Conservation (phyloP, 139 green algal genomes). For the Picochlorum sp. region DNA sequence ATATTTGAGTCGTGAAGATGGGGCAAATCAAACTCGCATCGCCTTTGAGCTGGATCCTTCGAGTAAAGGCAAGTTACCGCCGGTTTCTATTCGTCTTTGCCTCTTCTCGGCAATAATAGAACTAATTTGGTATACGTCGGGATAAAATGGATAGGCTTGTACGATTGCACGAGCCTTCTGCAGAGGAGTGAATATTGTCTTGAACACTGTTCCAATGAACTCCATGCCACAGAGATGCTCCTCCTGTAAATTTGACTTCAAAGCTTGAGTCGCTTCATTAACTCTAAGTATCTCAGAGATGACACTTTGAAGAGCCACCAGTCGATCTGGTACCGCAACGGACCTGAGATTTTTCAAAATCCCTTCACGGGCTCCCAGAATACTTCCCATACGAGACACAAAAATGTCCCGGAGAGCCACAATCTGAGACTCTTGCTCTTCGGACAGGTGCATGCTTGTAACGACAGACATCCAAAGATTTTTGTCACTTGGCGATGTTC, state of each 20-base stretch:
- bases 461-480: conserved; percentile 13
- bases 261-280: conserved; percentile 23
- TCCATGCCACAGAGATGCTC: conserved; percentile 32
- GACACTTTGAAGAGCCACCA: conserved; percentile 25
- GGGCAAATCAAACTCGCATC: too few relatives aligned
- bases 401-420: conserved; percentile 22
- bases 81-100: too few relatives aligned
- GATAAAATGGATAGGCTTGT: conserved; percentile 34
- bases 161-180: conserved; percentile 31
- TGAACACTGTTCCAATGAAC: conserved; percentile 36
- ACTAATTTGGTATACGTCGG: conserved; percentile 25
- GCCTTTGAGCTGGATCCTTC: too few relatives aligned
- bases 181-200: conserved; percentile 24
- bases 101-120: conserved; percentile 13
- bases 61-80: too few relatives aligned
- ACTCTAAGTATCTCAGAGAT: conserved; percentile 29
- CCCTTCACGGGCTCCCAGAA: conserved; percentile 18
- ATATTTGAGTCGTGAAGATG: too few relatives aligned
- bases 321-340: conserved; percentile 23
- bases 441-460: conserved; percentile 9
- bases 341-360: conserved; percentile 23
- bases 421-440: conserved; percentile 19
- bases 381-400: conserved; percentile 17
- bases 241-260: conserved; percentile 33
- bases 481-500: conserved; percentile 14